Percentiles rank a stretch among this genome's conserved stretches.
phyloP scores from a whole-genome alignment of 169 alveolate species.

The Cryptosporidium bovis region DNA sequence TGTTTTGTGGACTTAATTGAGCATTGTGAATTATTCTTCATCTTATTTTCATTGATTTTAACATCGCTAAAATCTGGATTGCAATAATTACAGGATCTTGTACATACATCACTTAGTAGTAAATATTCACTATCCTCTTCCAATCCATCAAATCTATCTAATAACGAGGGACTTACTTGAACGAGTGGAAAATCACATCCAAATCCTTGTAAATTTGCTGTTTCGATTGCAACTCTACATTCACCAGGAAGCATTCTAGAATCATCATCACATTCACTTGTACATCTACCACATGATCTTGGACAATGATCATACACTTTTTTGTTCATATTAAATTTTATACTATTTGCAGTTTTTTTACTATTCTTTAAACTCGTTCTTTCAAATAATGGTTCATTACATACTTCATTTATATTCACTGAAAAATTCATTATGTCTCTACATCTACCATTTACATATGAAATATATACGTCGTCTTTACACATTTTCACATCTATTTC shows the following conservation, averaged over 20 bases:
- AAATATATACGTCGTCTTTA: slow-evolving; percentile 34
- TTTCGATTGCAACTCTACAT: slow-evolving; percentile 52
- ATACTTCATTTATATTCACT: slow-evolving; percentile 14
- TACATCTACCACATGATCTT: slow-evolving; percentile 58
- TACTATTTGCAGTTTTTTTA: not conserved
- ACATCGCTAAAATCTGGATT: not conserved
- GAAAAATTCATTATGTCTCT: slow-evolving; percentile 57
- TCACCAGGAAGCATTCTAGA: slow-evolving; percentile 49
- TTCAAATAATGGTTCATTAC: slow-evolving; percentile 42
- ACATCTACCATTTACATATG: slow-evolving; percentile 21
- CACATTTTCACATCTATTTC: not conserved
- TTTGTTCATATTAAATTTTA: slow-evolving; percentile 34
- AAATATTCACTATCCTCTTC: slow-evolving; percentile 37
- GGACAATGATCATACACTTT: slow-evolving; percentile 58
- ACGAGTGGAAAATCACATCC: slow-evolving; percentile 54
- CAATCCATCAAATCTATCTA: slow-evolving; percentile 22
- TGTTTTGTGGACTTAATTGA: slow-evolving; percentile 54
- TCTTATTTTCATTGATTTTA: not conserved
- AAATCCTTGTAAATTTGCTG: slow-evolving; percentile 56
- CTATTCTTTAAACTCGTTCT: slow-evolving; percentile 15
- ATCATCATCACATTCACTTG: slow-evolving; percentile 65
- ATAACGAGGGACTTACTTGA: slow-evolving; percentile 48
- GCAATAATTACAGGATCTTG: slow-evolving; percentile 66
- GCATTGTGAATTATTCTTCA: slow-evolving; percentile 3
- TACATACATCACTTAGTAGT: slow-evolving; percentile 45